These are phyloP conservation scores for Filosporella fistucella DNA, from an alignment of 495 filamentous ascomycete genomes.

Conservation along the genomic window DNA sequence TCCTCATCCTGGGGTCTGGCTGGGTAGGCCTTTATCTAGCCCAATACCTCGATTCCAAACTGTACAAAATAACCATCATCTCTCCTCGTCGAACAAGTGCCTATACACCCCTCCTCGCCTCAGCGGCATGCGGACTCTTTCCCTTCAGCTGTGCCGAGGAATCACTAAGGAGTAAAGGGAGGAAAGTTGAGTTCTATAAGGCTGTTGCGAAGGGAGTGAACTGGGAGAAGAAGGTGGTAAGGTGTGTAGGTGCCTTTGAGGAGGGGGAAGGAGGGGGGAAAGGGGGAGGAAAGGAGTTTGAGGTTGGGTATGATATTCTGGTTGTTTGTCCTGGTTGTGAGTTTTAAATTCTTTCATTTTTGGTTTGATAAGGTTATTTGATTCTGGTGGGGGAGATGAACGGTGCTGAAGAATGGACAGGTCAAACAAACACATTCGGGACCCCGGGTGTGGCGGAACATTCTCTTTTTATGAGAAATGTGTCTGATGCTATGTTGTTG, in stretches of 20 bases:
- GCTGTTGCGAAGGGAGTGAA: slow-evolving; percentile 71
- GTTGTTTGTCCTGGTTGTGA: slow-evolving; percentile 62
- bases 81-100: slow-evolving; percentile 47
- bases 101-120: slow-evolving; percentile 80
- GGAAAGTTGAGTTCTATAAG: slow-evolving; percentile 56
- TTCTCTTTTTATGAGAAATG: slow-evolving; percentile 79
- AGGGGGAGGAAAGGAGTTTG: slow-evolving; percentile 41
- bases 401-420: not conserved
- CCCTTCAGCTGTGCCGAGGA: slow-evolving; percentile 80
- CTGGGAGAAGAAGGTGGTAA: slow-evolving; percentile 60
- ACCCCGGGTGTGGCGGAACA: slow-evolving; percentile 75
- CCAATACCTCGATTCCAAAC: slow-evolving; percentile 4
- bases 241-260: slow-evolving; percentile 49
- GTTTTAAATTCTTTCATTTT: not conserved
- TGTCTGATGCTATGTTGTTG: slow-evolving; percentile 68
- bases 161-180: slow-evolving; percentile 45
- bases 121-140: slow-evolving; percentile 75
- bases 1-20: slow-evolving; percentile 13
- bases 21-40: slow-evolving; percentile 10
- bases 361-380: too few relatives aligned
- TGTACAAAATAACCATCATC: slow-evolving; percentile 13
- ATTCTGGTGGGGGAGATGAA: not conserved
- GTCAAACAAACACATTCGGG: slow-evolving; percentile 66
- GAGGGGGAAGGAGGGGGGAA: not conserved
- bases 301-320: slow-evolving; percentile 71